Evolutionary conservation across 2,329 filamentous ascomycete genomes (phyloP), one percentile per base, ranked within the genome.

Genomic region (Thielaviopsis musarum): DNA sequence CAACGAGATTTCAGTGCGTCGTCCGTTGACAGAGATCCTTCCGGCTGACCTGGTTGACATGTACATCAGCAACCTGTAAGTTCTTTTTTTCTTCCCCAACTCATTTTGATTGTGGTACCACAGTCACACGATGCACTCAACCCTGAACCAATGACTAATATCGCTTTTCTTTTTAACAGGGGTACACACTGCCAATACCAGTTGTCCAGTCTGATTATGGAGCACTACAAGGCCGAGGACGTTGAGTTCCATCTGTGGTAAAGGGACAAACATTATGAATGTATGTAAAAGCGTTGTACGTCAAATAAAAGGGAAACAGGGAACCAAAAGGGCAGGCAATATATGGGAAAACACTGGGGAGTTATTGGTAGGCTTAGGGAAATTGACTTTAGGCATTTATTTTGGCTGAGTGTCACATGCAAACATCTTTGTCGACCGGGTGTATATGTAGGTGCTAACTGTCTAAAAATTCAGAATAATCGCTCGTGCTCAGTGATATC

Each of bases 21-120:
- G 86, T 66, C 88, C 88, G 12, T 72, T 90, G 21, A 90, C 85
- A 57, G 91, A 96, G 69, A 88, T 91, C 67, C 82, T 96, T 17
- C 82, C 86, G 9, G 81, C 86, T 0, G 85, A 88, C 64, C 72
- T 85, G 61, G 79, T 93, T 45, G 84, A 89, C 70, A 79, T 87
- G 34, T 93, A 93, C 69, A 88, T 95, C 65, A 94, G 89, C 19
- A 95, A 95, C 61, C 63, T 77, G 75, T 77, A 70, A 70, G 75
- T 30, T 24, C 5, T 26, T 22, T 41, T 10, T 26, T 22, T 19
- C 7, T 19, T 24, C n/a, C 10, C 5, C 9, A 22, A 15, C n/a
- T 24, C 51, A 17, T 34, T 49, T 24, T 49, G 45, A 7, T 9
- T 34, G 30, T 34, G 30, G 30, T 7, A 34, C 30, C 30, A 34